Conservation (phyloP, 2,329 filamentous ascomycete species). For the Sporothrix globosa region DNA sequence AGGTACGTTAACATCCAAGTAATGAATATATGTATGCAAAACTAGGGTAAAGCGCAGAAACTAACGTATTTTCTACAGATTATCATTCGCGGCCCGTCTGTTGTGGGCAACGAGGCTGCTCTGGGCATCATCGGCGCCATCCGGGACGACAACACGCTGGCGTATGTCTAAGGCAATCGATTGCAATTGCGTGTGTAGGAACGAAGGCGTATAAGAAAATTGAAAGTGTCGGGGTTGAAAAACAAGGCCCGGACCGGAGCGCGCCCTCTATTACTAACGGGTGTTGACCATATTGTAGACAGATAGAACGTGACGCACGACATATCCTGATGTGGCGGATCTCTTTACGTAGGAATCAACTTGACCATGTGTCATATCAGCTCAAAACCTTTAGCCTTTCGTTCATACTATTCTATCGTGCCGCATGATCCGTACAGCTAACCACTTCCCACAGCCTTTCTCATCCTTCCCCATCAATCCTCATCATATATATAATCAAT, state of each 20-base stretch:
- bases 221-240: background rate
- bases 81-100: slow-evolving; percentile 71
- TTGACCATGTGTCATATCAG: background rate
- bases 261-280: background rate
- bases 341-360: background rate
- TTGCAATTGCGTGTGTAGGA: background rate
- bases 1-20: slow-evolving; percentile 54
- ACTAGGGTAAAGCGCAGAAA: background rate
- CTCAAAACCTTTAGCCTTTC: background rate
- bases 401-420: background rate
- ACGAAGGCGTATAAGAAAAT: background rate
- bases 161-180: slow-evolving; percentile 50
- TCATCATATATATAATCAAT: background rate
- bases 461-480: background rate
- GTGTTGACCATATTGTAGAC: background rate
- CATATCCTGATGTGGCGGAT: background rate
- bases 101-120: slow-evolving; percentile 67
- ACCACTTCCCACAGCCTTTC: background rate
- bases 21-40: background rate
- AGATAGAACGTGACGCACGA: background rate
- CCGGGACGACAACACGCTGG: slow-evolving; percentile 72
- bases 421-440: background rate
- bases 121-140: slow-evolving; percentile 68
- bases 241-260: background rate
- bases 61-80: slow-evolving; percentile 55